These are phyloP conservation scores for Boletus sp. DNA, from an alignment of 1,284 basidiomycete species.

Conservation along the genomic window DNA sequence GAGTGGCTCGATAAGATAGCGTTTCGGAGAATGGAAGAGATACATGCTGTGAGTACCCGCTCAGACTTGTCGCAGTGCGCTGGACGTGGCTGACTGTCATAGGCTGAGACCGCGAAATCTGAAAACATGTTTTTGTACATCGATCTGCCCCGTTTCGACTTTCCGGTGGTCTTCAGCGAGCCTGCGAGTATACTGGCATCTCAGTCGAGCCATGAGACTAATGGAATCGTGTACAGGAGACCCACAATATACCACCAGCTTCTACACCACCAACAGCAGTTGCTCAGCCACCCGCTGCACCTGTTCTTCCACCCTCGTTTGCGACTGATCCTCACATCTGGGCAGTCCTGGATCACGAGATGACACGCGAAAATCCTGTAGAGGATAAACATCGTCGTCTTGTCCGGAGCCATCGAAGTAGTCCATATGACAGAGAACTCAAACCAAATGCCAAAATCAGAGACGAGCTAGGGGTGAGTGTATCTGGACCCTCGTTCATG, in stretches of 20 bases:
- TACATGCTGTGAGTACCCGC: constrained; percentile 67
- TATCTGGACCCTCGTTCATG: neutral
- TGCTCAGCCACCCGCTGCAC: constrained; percentile 40
- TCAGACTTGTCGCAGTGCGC: neutral
- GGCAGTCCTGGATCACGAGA: constrained; percentile 90
- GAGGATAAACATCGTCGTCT: constrained; percentile 96
- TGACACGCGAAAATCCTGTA: constrained; percentile 88
- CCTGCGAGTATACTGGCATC: constrained; percentile 45
- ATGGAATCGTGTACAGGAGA: constrained; percentile 28
- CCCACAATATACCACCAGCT: constrained; percentile 37
- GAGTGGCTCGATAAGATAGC: constrained; percentile 95
- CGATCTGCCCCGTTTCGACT: constrained; percentile 95
- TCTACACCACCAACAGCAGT: constrained; percentile 36
- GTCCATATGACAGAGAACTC: constrained; percentile 91
- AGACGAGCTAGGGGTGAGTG: constrained; percentile 87
- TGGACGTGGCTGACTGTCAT: constrained; percentile 1
- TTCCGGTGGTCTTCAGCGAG: constrained; percentile 96
- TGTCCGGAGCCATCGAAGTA: constrained; percentile 91
- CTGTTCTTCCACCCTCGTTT: constrained; percentile 47
- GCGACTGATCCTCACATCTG: constrained; percentile 71
- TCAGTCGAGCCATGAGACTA: neutral
- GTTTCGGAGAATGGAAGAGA: constrained; percentile 90
- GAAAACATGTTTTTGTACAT: constrained; percentile 91
- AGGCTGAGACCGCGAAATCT: constrained; percentile 87
- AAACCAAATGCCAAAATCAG: constrained; percentile 95